Base-by-base conservation (phyloP, 176 grass and related monocot genomes). In the Oryza rufipogon region DNA sequence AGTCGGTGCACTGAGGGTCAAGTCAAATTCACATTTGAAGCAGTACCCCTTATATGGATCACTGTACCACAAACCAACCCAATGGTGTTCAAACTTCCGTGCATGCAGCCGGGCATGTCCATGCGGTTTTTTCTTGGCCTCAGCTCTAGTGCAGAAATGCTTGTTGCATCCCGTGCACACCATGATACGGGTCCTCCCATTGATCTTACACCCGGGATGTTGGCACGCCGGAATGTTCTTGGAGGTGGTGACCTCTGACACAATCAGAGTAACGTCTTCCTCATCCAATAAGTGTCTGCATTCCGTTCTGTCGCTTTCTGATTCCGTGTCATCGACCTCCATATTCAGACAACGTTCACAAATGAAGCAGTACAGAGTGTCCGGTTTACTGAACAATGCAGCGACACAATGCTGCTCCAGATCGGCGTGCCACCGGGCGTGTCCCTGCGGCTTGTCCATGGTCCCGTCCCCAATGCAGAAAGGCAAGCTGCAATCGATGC, bases 61-160 rank as follows among this genome's bases (percentile, higher is more conserved):
- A 67, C 77, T 42, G 13, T 51, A 88, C 84, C 86, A 70, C 42
- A 86, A 72, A 51, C 80, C 87, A 73, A 90, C 81, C 73, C 64
- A 91, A 86, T 97, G 94, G 15, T 23, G 94, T 16, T 23, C 58
- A 5, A 87, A 71, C 45, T 85, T 67, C n/a, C 64, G 30, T 10
- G 93, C 91, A 39, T 98, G 96, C 19, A 41, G 74, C 66, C 63
- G 71, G 44, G 91, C 87, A 41, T 98, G 96, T 66, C 96, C 58
- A 13, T 10, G 17, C 4, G 58, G n/a, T 9, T n/a, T 63, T 63
- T 23, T 23, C 20, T 63, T 63, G 58, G 9, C n/a, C 58, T 63
- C 58, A 63, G 58, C 58, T 63, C 20, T 81, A 10, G 64, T 64
- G 20, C 96, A 98, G 42, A 85, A 83, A 67, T 70, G 68, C 30